Base-by-base conservation (phyloP, 306 rosid species). In the Myrica gale region DNA sequence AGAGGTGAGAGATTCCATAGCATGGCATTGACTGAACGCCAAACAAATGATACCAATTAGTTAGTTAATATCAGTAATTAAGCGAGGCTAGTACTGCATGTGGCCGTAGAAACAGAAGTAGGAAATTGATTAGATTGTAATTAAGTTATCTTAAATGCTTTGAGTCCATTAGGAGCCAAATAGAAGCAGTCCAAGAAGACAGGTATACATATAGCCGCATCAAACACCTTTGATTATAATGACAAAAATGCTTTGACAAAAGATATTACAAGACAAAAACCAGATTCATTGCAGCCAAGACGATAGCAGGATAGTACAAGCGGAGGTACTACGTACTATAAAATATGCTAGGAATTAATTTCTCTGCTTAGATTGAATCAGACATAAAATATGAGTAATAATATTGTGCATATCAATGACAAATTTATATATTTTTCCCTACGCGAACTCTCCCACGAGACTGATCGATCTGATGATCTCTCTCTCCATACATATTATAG, bases 161-260 rank as follows among this genome's bases (percentile, higher is more conserved):
- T 19, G 23, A 46, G 6, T 65, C 50, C 5, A 47, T 47, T 65
- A 17, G 11, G 21, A 21, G 42, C 54, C 82, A 68, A 77, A 72
- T 69, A 23, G 82, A 69, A 67, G 39, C 70, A 61, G 78, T 78
- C 79, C 80, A 53, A 74, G 6, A 11, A 43, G 12, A 39, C 20
- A 78, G 41, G 0, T 17, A 9, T 21, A 47, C 7, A 46, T 46
- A 13, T 73, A 32, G 20, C 47, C 51, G 26, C 62, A 39, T 51
- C 52, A 75, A 19, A 51, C 19, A 75, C 20, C 46, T n/a, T 76
- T 65, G n/a, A n/a, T 17, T 48, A 48, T 48, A 11, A 48, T 41
- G 5, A 65, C 70, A 42, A 4, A 5, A 41, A n/a, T 17, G 13
- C 3, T 5, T n/a, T n/a, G 11, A 55, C 17, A 55, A 19, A n/a